phyloP scores from a whole-genome alignment of 306 rosid species.

The Quercus suber region DNA sequence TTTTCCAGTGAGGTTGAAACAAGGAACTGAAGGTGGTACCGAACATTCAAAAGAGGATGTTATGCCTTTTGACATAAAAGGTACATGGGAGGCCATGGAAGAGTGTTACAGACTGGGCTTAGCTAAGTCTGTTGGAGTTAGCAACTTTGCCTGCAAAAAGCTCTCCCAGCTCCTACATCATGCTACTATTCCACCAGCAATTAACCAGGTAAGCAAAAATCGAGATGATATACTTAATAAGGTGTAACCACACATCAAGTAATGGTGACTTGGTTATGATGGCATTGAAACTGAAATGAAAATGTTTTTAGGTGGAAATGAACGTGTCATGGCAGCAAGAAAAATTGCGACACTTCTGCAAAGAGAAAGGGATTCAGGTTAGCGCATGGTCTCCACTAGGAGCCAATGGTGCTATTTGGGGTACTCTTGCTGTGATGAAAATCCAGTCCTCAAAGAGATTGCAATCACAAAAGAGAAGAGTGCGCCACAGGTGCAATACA shows the following conservation, averaged over 20 bases:
- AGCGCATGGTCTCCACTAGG: slow-evolving; percentile 60
- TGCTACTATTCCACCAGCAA: slow-evolving; percentile 35
- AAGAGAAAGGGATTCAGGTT: slow-evolving; percentile 42
- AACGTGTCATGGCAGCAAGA: slow-evolving; percentile 52
- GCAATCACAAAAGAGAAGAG: slow-evolving; percentile 23
- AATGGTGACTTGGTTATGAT: too few species aligned
- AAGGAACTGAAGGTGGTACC: background rate
- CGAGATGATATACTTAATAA: too few species aligned
- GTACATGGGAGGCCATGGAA: slow-evolving; percentile 45
- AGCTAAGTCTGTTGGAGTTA: slow-evolving; percentile 41
- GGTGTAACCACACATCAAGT: too few species aligned
- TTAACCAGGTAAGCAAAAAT: slow-evolving; percentile 35
- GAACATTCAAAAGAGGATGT: slow-evolving; percentile 16
- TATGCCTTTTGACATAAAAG: slow-evolving; percentile 36
- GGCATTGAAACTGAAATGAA: background rate
- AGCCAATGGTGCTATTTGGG: slow-evolving; percentile 43
- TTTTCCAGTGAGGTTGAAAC: slow-evolving; percentile 35
- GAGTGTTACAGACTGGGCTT: slow-evolving; percentile 31
- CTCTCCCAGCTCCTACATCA: slow-evolving; percentile 31
- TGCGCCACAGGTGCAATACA: background rate
- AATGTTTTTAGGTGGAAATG: slow-evolving; percentile 41
- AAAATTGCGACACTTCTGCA: slow-evolving; percentile 39
- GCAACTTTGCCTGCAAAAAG: slow-evolving; percentile 37
- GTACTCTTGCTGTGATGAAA: slow-evolving; percentile 50
- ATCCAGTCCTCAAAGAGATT: slow-evolving; percentile 40